Conservation (phyloP, 2,329 filamentous ascomycete species). For the Penicillium fuscoglaucum region DNA sequence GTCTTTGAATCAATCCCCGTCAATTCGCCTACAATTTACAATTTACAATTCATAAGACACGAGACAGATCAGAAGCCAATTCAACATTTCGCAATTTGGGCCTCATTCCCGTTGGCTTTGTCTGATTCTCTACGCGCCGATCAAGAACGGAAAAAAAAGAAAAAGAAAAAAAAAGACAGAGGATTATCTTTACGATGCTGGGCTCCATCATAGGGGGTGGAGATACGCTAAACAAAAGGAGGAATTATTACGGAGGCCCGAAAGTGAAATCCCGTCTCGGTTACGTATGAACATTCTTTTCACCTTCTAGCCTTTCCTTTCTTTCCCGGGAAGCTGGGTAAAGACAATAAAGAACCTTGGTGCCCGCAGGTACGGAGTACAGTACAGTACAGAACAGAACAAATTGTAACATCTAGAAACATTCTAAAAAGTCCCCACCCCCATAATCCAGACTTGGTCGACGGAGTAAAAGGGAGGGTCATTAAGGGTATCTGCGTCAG, state of each 20-base stretch:
- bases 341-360: slow-evolving; percentile 1
- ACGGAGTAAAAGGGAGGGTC: background rate
- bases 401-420: slow-evolving; percentile 7
- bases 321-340: slow-evolving; percentile 18
- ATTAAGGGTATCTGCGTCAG: slow-evolving; percentile 16
- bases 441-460: slow-evolving; percentile 11
- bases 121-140: slow-evolving; percentile 4
- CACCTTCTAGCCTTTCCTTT: slow-evolving; percentile 27
- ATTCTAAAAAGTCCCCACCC: slow-evolving; percentile 25
- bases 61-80: slow-evolving; percentile 15
- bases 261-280: slow-evolving; percentile 18
- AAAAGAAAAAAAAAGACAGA: background rate
- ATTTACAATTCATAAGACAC: background rate
- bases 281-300: slow-evolving; percentile 32
- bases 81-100: slow-evolving; percentile 5
- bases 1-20: slow-evolving; percentile 11
- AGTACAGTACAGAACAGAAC: background rate
- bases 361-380: background rate
- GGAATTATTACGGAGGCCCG: slow-evolving; percentile 13
- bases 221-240: slow-evolving; percentile 13
- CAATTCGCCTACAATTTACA: background rate
- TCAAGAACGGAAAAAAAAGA: background rate
- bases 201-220: slow-evolving; percentile 31
- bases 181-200: slow-evolving; percentile 8
- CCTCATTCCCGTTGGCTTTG: background rate